Conservation (phyloP, 257 asterid species). For the Primulina huaijiensis region DNA sequence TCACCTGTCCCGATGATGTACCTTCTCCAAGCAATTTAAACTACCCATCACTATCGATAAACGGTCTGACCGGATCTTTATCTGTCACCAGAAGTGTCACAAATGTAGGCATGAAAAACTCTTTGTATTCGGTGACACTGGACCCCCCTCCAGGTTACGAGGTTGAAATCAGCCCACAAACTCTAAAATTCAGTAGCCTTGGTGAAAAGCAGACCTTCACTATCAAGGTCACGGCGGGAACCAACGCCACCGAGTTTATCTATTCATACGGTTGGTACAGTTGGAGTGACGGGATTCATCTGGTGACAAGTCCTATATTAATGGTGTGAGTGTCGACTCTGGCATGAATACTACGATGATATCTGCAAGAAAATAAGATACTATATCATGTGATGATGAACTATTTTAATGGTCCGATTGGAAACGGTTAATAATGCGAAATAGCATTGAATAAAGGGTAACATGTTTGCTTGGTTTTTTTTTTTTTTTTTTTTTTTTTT, state of each 20-base stretch:
- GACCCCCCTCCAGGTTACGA: conserved; percentile 33
- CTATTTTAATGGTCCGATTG: too few species aligned
- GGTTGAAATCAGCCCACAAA: conserved; percentile 29
- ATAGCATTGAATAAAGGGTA: too few species aligned
- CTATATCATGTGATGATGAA: neutral
- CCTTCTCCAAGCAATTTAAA: conserved; percentile 36
- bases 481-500: too few species aligned
- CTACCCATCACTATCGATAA: conserved; percentile 51
- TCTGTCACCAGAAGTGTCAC: conserved; percentile 44
- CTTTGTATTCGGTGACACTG: conserved; percentile 24
- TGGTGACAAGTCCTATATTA: conserved; percentile 24
- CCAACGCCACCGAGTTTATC: too few species aligned
- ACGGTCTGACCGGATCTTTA: conserved; percentile 25
- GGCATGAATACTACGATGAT: too few species aligned
- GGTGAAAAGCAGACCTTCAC: conserved; percentile 38
- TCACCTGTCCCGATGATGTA: conserved; percentile 25
- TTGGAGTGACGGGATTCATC: conserved; percentile 32
- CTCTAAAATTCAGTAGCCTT: conserved; percentile 18
- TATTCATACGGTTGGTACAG: too few species aligned
- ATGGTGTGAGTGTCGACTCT: conserved; percentile 15
- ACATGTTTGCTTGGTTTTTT: too few species aligned
- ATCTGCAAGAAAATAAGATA: neutral
- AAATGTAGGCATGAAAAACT: conserved; percentile 37
- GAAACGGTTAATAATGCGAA: too few species aligned
- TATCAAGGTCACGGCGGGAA: conserved; percentile 19